Conservation (phyloP, 2,329 filamentous ascomycete species). For the Alternaria brassicae region DNA sequence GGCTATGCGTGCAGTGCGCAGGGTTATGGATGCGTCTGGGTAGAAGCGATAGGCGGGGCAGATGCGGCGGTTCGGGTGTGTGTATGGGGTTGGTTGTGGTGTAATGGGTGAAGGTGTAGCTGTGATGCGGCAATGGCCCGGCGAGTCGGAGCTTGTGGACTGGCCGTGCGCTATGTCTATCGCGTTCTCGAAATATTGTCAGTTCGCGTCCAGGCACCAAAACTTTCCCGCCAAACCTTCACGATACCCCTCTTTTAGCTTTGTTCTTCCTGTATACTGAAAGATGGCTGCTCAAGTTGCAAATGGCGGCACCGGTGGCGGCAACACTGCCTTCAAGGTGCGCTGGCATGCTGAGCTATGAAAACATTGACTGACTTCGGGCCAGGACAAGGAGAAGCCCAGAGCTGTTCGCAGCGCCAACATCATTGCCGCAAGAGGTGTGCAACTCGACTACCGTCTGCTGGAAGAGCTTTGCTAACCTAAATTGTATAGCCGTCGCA, state of each 20-base stretch:
- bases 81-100: constrained; percentile 24
- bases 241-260: constrained; percentile 31
- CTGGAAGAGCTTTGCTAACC: constrained; percentile 29
- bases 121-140: constrained; percentile 33
- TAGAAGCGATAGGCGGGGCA: constrained; percentile 1
- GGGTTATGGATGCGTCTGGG: background rate
- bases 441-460: constrained; percentile 36
- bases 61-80: constrained; percentile 1
- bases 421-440: constrained; percentile 95
- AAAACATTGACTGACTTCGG: constrained; percentile 51
- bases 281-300: constrained; percentile 47
- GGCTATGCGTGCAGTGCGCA: constrained; percentile 2
- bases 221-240: constrained; percentile 28
- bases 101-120: constrained; percentile 25
- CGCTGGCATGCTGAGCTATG: constrained; percentile 14
- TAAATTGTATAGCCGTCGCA: constrained; percentile 73
- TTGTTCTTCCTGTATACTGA: constrained; percentile 12
- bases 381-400: constrained; percentile 92
- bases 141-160: constrained; percentile 22
- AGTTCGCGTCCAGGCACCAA: constrained; percentile 36
- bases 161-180: constrained; percentile 17
- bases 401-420: constrained; percentile 95
- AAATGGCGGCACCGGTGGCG: constrained; percentile 53
- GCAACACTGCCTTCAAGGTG: constrained; percentile 73
- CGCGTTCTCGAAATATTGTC: constrained; percentile 37